Conservation (phyloP, 2,329 filamentous ascomycete genomes). For the Ilyonectria mors-panacis region DNA sequence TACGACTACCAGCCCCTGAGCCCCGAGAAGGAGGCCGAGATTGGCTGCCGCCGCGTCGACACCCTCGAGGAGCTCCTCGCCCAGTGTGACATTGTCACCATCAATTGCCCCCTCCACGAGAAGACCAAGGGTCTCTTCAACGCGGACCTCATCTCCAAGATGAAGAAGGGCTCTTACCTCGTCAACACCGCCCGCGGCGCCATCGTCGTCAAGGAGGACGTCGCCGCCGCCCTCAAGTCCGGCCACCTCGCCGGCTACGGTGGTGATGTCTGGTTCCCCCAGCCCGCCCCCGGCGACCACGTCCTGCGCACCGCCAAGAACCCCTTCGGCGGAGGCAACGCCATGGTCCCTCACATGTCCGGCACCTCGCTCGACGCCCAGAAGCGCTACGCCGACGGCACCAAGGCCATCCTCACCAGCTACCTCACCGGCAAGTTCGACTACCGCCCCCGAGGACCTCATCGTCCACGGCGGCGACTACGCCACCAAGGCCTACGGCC, state of each 20-base stretch:
- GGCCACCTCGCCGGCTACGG: constrained; percentile 93
- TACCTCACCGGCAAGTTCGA: constrained; percentile 92
- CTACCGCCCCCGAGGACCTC: constrained; percentile 90
- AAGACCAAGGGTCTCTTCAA: constrained; percentile 97
- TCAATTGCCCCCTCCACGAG: constrained; percentile 99
- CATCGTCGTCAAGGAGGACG: constrained; percentile 99
- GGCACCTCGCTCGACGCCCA: constrained; percentile 99
- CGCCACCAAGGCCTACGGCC: constrained; percentile 93
- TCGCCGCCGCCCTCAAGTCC: constrained; percentile 90
- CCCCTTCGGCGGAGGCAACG: constrained; percentile 96
- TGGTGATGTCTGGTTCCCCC: constrained; percentile 96
- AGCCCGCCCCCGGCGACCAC: constrained; percentile 95
- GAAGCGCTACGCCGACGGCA: constrained; percentile 89
- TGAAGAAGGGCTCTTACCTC: constrained; percentile 98
- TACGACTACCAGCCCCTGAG: constrained; percentile 98
- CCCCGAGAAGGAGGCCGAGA: constrained; percentile 91
- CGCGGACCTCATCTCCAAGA: constrained; percentile 98
- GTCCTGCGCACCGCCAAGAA: constrained; percentile 92
- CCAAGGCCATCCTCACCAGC: constrained; percentile 90
- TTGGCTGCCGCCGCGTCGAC: constrained; percentile 92
- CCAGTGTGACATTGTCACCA: constrained; percentile 97
- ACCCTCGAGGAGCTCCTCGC: constrained; percentile 92
- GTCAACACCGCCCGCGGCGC: constrained; percentile 99
- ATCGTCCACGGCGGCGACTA: constrained; percentile 94
- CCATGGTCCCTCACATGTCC: constrained; percentile 99